These are phyloP conservation scores for Salix purpurea DNA, from an alignment of 345 rosid genomes.

Conservation along the genomic window DNA sequence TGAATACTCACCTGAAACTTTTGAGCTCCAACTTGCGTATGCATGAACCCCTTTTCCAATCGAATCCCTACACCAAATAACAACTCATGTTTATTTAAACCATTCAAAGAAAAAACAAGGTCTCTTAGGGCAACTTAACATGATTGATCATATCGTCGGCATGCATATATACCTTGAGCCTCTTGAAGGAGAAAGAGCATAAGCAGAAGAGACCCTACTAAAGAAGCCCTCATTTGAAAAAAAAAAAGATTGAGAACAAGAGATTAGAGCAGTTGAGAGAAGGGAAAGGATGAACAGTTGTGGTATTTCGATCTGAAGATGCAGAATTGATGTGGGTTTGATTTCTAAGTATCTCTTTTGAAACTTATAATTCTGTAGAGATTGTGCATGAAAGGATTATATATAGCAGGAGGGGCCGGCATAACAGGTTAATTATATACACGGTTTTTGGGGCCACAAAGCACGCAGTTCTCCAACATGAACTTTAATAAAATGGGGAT, in stretches of 20 bases:
- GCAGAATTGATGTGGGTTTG: neutral
- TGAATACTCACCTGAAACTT: neutral
- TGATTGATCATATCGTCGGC: neutral
- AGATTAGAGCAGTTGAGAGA: neutral
- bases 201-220: slow-evolving; percentile 8
- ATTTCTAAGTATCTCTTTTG: neutral
- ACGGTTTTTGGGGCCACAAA: neutral
- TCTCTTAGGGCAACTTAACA: neutral
- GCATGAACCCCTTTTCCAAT: slow-evolving; percentile 17
- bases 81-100: neutral
- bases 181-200: neutral
- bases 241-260: neutral
- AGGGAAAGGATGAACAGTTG: neutral
- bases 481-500: neutral
- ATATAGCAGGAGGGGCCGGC: neutral
- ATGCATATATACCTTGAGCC: slow-evolving; percentile 9
- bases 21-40: slow-evolving; percentile 11
- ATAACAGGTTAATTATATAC: neutral
- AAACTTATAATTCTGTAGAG: slow-evolving; percentile 3
- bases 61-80: slow-evolving; percentile 6
- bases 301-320: neutral
- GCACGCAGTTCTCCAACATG: neutral
- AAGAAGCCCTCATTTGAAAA: slow-evolving; percentile 9
- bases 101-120: neutral
- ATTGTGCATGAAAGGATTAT: neutral